phyloP scores from a whole-genome alignment of 495 filamentous ascomycete genomes.

The Penicillium simplicissimum region DNA sequence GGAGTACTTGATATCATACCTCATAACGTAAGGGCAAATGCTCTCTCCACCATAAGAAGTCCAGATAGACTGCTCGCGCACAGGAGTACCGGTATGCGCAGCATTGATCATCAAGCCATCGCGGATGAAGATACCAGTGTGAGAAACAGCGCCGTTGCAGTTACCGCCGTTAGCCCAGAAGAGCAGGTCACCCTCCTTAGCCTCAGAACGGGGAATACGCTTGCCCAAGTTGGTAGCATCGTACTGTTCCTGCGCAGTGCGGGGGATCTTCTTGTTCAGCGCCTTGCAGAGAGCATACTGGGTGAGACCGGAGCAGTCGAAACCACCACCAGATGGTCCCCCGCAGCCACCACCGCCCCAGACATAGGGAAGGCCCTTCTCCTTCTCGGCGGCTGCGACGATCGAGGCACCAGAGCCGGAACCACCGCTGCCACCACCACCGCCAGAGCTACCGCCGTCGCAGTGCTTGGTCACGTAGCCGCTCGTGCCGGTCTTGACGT shows the following conservation, averaged over 20 bases:
- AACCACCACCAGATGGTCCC: conserved; percentile 16
- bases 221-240: conserved; percentile 17
- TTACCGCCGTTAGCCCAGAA: conserved; percentile 22
- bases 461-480: conserved; percentile 17
- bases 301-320: conserved; percentile 24
- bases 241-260: conserved; percentile 21
- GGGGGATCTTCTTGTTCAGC: conserved; percentile 20
- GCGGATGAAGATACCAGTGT: conserved; percentile 22
- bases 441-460: neutral
- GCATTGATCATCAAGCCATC: conserved; percentile 24
- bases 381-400: conserved; percentile 16
- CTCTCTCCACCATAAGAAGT: conserved; percentile 24
- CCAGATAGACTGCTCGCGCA: conserved; percentile 23
- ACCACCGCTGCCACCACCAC: conserved; percentile 5
- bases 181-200: conserved; percentile 21
- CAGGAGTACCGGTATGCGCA: conserved; percentile 21
- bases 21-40: conserved; percentile 22
- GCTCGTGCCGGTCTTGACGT: conserved; percentile 20
- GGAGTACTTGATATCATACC: conserved; percentile 11
- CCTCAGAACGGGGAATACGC: conserved; percentile 14
- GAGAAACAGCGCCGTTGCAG: conserved; percentile 16
- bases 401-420: conserved; percentile 12
- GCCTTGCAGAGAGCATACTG: conserved; percentile 23
- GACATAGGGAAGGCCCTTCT: conserved; percentile 23
- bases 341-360: conserved; percentile 20